Evolutionary conservation across 805 yeast species (phyloP).

Genomic region (Kuraishia floccosa): DNA sequence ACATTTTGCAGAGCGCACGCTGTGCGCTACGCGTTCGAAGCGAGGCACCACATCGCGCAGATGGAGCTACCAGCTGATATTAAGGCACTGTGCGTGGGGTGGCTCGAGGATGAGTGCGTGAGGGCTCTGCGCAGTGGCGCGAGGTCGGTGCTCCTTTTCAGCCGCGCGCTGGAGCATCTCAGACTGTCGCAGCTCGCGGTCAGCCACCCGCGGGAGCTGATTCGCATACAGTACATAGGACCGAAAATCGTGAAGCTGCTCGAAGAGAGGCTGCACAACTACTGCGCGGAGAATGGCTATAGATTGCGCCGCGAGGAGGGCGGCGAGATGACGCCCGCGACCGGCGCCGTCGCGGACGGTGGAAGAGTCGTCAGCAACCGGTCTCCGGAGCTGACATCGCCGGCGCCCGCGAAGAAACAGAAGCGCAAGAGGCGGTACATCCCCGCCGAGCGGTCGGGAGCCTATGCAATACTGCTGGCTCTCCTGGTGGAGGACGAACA

Average conservation of each 20-base stretch:
- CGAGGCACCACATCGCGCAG: not conserved
- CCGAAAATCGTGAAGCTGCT: constrained; percentile 48
- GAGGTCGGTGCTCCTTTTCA: constrained; percentile 39
- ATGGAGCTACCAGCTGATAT: constrained; percentile 36
- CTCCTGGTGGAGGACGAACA: constrained; percentile 36
- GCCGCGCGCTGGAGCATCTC: constrained; percentile 45
- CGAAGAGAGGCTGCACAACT: constrained; percentile 28
- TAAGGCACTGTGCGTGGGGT: constrained; percentile 38
- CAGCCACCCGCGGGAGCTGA: constrained; percentile 44
- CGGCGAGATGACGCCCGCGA: constrained; percentile 2
- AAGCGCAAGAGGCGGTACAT: constrained; percentile 33
- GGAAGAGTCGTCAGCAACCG: no score
- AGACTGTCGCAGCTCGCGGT: constrained; percentile 31
- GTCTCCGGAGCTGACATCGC: constrained; percentile 1
- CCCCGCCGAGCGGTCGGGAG: constrained; percentile 73
- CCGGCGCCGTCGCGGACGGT: constrained; percentile 2
- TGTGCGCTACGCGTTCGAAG: no score
- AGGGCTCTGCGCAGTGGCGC: constrained; percentile 36
- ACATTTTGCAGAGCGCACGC: no score
- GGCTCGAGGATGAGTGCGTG: constrained; percentile 46
- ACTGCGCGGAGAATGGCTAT: constrained; percentile 47
- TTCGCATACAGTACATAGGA: constrained; percentile 58
- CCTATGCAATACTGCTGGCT: constrained; percentile 67
- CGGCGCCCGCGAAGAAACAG: constrained; percentile 1
- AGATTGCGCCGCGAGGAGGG: constrained; percentile 26